A percentile compares a stretch with the other conserved stretches of the same genome.
These are phyloP conservation scores for Cryptococcus sp. DNA, from an alignment of 1,284 basidiomycete genomes.

Conservation along the genomic window DNA sequence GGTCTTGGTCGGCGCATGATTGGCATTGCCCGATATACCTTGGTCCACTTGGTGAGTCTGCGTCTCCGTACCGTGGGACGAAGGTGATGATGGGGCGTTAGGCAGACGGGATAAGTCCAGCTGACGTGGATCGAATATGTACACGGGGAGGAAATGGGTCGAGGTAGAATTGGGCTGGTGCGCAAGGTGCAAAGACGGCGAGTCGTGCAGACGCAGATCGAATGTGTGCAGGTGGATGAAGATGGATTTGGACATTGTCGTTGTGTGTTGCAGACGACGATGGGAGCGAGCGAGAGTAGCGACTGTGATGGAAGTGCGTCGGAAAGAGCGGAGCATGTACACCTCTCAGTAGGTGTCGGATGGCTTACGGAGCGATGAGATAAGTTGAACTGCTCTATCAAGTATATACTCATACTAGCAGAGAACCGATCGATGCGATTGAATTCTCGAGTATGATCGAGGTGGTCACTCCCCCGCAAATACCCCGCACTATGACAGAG, in stretches of 20 bases:
- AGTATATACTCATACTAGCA: too few species aligned
- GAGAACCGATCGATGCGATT: too few species aligned
- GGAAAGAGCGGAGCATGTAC: too few species aligned
- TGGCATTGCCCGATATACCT: conserved; percentile 8
- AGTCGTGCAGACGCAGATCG: conserved; percentile 58
- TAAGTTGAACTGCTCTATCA: too few species aligned
- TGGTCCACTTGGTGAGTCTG: conserved; percentile 10
- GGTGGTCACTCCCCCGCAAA: not conserved
- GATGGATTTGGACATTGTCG: conserved; percentile 4
- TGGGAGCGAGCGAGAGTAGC: too few species aligned
- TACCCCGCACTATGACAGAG: too few species aligned
- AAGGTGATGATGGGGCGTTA: conserved; percentile 11
- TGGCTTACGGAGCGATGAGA: too few species aligned
- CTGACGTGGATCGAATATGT: conserved; percentile 59
- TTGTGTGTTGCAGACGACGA: conserved; percentile 3
- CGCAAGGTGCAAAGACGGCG: conserved; percentile 56
- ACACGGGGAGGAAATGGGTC: conserved; percentile 59
- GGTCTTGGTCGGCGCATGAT: conserved; percentile 20
- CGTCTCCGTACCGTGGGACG: conserved; percentile 5
- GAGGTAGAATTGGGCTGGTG: conserved; percentile 30
- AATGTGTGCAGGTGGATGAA: conserved; percentile 48
- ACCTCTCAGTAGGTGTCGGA: too few species aligned
- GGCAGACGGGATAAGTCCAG: conserved; percentile 58
- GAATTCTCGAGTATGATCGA: too few species aligned
- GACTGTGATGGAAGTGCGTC: too few species aligned